Conservation (phyloP, 202 grass and related monocot species). For the Hordeum pubiflorum region DNA sequence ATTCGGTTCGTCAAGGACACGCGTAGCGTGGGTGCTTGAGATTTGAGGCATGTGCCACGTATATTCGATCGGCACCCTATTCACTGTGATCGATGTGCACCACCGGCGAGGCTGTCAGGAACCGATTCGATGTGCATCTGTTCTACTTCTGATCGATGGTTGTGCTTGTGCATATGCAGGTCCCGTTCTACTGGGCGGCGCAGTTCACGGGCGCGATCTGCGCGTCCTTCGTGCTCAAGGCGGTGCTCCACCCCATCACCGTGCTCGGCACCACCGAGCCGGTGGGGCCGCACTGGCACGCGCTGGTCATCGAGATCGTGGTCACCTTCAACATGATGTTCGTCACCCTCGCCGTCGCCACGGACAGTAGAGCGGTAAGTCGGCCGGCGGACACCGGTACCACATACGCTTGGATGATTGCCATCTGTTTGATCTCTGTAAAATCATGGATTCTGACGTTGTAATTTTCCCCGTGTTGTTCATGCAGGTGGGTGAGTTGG, state of each 20-base stretch:
- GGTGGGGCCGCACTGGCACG: slow-evolving; percentile 47
- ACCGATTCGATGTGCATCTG: slow-evolving; percentile 41
- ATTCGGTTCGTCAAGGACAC: background rate
- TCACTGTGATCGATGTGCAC: background rate
- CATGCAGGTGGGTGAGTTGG: slow-evolving; percentile 90
- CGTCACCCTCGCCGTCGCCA: slow-evolving; percentile 87
- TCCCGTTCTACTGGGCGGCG: slow-evolving; percentile 92
- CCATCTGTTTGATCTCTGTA: background rate
- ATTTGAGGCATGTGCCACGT: background rate
- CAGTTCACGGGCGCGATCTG: slow-evolving; percentile 71
- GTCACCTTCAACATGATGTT: slow-evolving; percentile 99
- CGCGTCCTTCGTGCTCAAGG: slow-evolving; percentile 74
- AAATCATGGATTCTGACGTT: background rate
- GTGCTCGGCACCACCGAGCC: slow-evolving; percentile 61
- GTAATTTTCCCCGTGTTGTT: background rate
- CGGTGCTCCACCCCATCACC: slow-evolving; percentile 61
- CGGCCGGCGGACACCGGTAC: too few species aligned
- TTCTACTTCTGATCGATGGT: background rate
- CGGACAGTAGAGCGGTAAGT: slow-evolving; percentile 77
- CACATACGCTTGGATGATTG: background rate
- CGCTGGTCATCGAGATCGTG: slow-evolving; percentile 70
- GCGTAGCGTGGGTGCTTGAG: background rate
- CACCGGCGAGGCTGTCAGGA: background rate
- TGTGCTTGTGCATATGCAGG: slow-evolving; percentile 30
- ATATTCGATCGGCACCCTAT: slow-evolving; percentile 7